Conservation (phyloP, 2,329 filamentous ascomycete genomes). For the Sphaerulina populicola region DNA sequence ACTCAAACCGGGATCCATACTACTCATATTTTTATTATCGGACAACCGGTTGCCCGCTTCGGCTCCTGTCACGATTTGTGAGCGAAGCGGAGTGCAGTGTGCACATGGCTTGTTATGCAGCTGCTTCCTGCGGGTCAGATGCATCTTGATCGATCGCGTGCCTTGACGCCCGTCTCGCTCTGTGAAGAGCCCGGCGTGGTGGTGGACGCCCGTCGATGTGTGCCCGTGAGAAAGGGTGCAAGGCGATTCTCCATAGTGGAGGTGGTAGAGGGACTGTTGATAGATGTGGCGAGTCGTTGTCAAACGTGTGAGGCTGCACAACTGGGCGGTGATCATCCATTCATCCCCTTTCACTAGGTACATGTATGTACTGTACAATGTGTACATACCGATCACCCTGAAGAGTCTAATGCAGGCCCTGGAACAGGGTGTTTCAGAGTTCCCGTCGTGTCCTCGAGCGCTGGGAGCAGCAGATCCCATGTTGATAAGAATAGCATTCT, state of each 20-base stretch:
- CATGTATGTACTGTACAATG: too few relatives aligned
- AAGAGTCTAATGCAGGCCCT: conserved; percentile 4
- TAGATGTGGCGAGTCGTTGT: background rate
- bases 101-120: conserved; percentile 5
- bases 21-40: too few relatives aligned
- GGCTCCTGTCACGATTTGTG: conserved; percentile 5
- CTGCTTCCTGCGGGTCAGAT: background rate
- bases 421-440: conserved; percentile 7
- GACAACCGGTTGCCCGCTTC: background rate
- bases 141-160: conserved; percentile 3
- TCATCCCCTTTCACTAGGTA: background rate
- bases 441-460: conserved; percentile 1
- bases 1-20: too few relatives aligned
- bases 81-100: background rate
- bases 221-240: background rate
- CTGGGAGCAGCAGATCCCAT: background rate
- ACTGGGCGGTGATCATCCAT: conserved; percentile 2
- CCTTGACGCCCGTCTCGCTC: background rate
- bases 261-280: background rate
- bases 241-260: background rate
- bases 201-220: background rate
- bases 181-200: background rate
- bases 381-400: background rate
- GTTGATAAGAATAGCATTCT: background rate
- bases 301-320: conserved; percentile 6